Percentiles rank a stretch among this genome's conserved stretches.
These are phyloP conservation scores for Fistulifera pelliculosa DNA, from an alignment of 108 stramenopile genomes.

Conservation along the genomic window DNA sequence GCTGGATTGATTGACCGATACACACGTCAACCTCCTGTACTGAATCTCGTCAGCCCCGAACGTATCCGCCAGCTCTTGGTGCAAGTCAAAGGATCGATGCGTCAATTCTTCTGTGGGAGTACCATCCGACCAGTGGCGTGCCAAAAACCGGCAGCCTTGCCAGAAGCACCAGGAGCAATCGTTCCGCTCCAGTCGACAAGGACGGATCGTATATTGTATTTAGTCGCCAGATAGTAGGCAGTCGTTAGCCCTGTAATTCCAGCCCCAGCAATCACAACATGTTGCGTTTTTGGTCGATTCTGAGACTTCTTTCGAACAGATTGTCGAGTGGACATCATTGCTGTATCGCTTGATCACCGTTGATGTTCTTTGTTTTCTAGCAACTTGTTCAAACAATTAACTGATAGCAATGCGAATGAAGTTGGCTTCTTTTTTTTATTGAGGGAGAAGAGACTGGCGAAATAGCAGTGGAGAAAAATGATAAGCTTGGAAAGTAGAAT, in stretches of 20 bases:
- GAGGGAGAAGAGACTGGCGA: too few species aligned
- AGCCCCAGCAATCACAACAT: slow-evolving; percentile 63
- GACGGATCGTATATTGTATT: slow-evolving; percentile 19
- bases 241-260: slow-evolving; percentile 60
- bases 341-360: too few species aligned
- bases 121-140: slow-evolving; percentile 60
- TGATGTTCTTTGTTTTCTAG: too few species aligned
- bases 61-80: slow-evolving; percentile 49
- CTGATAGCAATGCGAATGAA: too few species aligned
- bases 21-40: slow-evolving; percentile 58
- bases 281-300: slow-evolving; percentile 3
- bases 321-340: background rate
- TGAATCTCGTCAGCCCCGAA: slow-evolving; percentile 29
- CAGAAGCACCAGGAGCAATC: slow-evolving; percentile 61
- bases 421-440: too few species aligned
- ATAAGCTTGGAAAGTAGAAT: too few species aligned
- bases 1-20: slow-evolving; percentile 23
- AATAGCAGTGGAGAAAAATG: too few species aligned
- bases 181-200: slow-evolving; percentile 48
- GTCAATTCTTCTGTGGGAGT: slow-evolving; percentile 29
- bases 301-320: background rate
- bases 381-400: too few species aligned
- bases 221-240: slow-evolving; percentile 51
- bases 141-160: slow-evolving; percentile 80
- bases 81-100: slow-evolving; percentile 53